Base-by-base conservation (phyloP, 352 stramenopile species). In the Phytophthora quininea region DNA sequence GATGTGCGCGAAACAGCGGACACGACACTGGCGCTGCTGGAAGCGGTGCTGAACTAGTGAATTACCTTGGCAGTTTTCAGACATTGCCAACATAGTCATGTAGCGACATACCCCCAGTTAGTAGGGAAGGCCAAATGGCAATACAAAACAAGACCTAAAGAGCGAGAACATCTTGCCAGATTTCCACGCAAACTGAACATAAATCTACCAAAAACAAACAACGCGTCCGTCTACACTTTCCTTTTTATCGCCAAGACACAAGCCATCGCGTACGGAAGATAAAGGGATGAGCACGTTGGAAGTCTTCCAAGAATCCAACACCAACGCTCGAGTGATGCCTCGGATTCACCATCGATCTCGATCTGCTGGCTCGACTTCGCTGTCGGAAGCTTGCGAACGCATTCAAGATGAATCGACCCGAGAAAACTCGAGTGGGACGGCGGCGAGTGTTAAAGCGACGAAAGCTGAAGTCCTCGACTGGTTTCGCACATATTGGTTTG, bases 1-100 rank as follows among this genome's bases (percentile, higher is more conserved):
- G 87, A 95, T 51, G 87, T 95, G 31, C 85, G 87, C 33, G 87
- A 95, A 72, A 84, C 79, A 31, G 87, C 87, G 6, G 64, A 82
- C 35, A 58, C 74, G n/a, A 92, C 84, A 29, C 77, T 88, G 32
- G 49, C 61, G 67, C 57, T 77, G 38, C 63, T 94, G 58, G 76
- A 92, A 58, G 69, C 73, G 14, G 74, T 65, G 42, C 59, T 84
- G 61, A 86, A 77, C 62, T 83, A 78, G 67, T 68, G 49, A 68
- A 63, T 66, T 24, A 49, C 43, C 15, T 29, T 14, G 19, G 43
- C 43, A 24, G 29, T 40, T 11, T 40, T 40, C 10, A 11, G 10
- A 11, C 35, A 40, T 40, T 40, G 35, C 35, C 35, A 40, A 40
- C 10, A 11, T 40, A 40, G 35, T 40, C 6, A 6, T 40, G 35